A percentile compares a stretch with the other conserved stretches of the same genome.
Conservation (phyloP, 768 basidiomycete species). For the Sutorius australiensis region DNA sequence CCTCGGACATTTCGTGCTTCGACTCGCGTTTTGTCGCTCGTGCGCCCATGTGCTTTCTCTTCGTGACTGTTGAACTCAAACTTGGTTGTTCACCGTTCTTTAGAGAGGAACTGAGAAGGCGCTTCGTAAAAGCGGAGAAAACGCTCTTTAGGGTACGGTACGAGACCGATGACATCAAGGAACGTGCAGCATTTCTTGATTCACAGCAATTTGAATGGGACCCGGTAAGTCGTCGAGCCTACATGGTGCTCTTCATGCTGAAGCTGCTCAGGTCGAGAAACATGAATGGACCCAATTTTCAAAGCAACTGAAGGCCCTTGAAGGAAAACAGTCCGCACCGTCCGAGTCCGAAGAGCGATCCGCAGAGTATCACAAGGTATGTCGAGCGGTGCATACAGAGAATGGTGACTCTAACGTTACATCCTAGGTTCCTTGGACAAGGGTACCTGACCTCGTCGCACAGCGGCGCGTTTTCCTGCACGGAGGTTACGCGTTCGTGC, state of each 20-base stretch:
- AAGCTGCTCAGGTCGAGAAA: slow-evolving; percentile 46
- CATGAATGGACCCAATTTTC: slow-evolving; percentile 51
- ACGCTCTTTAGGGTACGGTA: slow-evolving; percentile 82
- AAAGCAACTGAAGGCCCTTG: slow-evolving; percentile 43
- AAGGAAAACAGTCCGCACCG: slow-evolving; percentile 2
- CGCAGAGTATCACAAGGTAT: slow-evolving; percentile 68
- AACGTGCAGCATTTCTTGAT: slow-evolving; percentile 60
- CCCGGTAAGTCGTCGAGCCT: slow-evolving; percentile 38
- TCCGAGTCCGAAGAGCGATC: background rate
- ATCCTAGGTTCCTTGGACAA: slow-evolving; percentile 91
- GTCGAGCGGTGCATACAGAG: background rate
- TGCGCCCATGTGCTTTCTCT: slow-evolving; percentile 41
- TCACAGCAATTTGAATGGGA: slow-evolving; percentile 59
- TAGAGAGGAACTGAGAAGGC: slow-evolving; percentile 84
- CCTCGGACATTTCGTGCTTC: slow-evolving; percentile 88
- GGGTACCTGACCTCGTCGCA: slow-evolving; percentile 89
- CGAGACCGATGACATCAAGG: slow-evolving; percentile 54
- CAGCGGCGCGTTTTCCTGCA: slow-evolving; percentile 73
- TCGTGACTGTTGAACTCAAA: background rate
- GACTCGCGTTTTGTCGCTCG: slow-evolving; percentile 96
- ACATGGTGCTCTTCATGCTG: background rate
- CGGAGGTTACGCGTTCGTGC: slow-evolving; percentile 87
- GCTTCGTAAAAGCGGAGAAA: slow-evolving; percentile 88
- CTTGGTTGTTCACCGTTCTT: background rate
- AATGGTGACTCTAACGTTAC: background rate